phyloP scores from a whole-genome alignment of 495 filamentous ascomycete genomes.

The Penicillium bialowiezense region DNA sequence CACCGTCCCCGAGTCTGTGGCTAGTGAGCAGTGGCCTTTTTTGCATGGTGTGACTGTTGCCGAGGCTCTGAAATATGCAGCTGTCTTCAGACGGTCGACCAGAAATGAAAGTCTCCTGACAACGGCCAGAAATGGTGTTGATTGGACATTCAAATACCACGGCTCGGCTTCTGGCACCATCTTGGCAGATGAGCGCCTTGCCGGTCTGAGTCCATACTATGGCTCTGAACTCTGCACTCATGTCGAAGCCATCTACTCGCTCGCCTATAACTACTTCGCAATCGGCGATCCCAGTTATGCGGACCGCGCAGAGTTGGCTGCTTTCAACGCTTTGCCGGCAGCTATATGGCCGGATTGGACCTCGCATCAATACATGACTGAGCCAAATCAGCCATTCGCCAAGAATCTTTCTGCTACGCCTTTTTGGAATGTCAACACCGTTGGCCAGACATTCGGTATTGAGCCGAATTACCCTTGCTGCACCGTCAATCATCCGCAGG shows the following conservation, averaged over 20 bases:
- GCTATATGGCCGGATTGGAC: slow-evolving; percentile 58
- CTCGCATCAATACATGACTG: slow-evolving; percentile 58
- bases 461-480: slow-evolving; percentile 55
- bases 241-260: slow-evolving; percentile 43
- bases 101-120: slow-evolving; percentile 37
- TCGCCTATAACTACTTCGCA: slow-evolving; percentile 40
- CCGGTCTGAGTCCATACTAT: slow-evolving; percentile 28
- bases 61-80: slow-evolving; percentile 43
- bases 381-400: slow-evolving; percentile 56
- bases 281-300: slow-evolving; percentile 50
- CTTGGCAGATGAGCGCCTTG: slow-evolving; percentile 37
- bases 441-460: slow-evolving; percentile 21
- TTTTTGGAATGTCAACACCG: slow-evolving; percentile 45
- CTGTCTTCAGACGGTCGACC: slow-evolving; percentile 40
- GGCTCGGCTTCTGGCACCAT: slow-evolving; percentile 37
- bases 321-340: slow-evolving; percentile 60
- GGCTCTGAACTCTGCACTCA: slow-evolving; percentile 42
- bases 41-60: slow-evolving; percentile 49
- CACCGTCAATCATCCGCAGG: slow-evolving; percentile 62
- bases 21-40: slow-evolving; percentile 30
- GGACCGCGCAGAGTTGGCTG: slow-evolving; percentile 53
- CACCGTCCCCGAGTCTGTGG: slow-evolving; percentile 25
- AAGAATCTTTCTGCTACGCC: slow-evolving; percentile 42
- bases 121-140: slow-evolving; percentile 39
- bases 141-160: slow-evolving; percentile 50